Conservation (phyloP, 441 rosid species). For the Euphorbia schlechtendalii region DNA sequence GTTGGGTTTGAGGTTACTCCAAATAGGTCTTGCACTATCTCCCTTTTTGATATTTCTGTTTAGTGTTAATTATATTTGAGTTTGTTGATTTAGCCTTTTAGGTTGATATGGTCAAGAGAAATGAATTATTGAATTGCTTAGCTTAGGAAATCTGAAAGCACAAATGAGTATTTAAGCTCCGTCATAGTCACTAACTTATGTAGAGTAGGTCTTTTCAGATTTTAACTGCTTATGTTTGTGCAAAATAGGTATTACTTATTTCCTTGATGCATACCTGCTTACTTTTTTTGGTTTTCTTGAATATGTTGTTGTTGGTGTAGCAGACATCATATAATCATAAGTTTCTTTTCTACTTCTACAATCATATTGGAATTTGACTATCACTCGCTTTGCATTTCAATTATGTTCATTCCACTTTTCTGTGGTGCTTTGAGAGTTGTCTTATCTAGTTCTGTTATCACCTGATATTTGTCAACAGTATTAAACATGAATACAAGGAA, state of each 20-base stretch:
- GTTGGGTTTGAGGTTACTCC: slow-evolving; percentile 93
- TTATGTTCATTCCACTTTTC: not conserved
- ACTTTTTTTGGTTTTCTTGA: not conserved
- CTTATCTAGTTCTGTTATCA: slow-evolving; percentile 14
- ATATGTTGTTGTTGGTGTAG: not conserved
- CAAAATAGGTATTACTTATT: not conserved
- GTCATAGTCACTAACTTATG: too few species aligned
- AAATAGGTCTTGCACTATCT: slow-evolving; percentile 48
- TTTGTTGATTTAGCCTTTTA: too few species aligned
- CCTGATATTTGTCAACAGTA: slow-evolving; percentile 38
- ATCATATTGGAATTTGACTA: not conserved
- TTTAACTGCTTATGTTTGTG: not conserved
- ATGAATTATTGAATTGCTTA: too few species aligned
- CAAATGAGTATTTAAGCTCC: too few species aligned
- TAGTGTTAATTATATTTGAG: too few species aligned
- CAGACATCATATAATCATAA: not conserved
- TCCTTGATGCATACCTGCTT: not conserved
- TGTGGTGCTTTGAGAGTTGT: slow-evolving; percentile 5
- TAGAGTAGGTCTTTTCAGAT: not conserved
- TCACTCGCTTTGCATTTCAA: not conserved
- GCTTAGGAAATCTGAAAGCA: not conserved
- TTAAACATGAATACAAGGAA: slow-evolving; percentile 79
- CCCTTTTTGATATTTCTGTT: not conserved
- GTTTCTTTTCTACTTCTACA: not conserved
- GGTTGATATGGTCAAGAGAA: too few species aligned